Evolutionary conservation across 371 early-diverging fungal species (phyloP), one percentile per base, ranked within the genome.

Genomic region (Mucor piriformis): DNA sequence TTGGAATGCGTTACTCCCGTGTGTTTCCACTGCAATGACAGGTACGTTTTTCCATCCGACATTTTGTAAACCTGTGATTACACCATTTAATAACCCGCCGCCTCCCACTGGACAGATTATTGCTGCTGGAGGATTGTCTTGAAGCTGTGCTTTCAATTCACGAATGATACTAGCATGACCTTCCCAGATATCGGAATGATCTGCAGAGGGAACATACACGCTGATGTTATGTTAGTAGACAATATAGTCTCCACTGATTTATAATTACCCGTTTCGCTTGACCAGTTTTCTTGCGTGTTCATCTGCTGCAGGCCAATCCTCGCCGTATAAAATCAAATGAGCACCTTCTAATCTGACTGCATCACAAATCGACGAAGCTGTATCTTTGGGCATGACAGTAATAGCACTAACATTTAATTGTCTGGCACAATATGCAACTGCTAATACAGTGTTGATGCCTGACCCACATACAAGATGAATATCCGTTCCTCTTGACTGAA

Each of bases 21-120:
- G 84, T 0, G 90, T 90, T 54, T 90, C 90, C 6, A 87, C 87
- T 1, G 90, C 88, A 64, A 90, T 82, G 6, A 88, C 76, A 13
- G 88, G 88, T 0, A 87, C 88, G 50, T 77, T 62, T 43, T 77
- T 74, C 90, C 89, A 88, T 6, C 75, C 83, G 15, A 76, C 72
- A 32, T 72, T 81, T 42, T 84, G 83, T 20, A 87, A 63, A 0
- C 90, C 90, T 18, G 75, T 74, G 34, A 88, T 80, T 8, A 88
- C 66, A 3, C 90, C 90, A n/a, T 85, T 85, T 27, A 90, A 61
- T 56, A 88, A 60, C 0, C 88, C 90, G 10, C 90, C 90, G 27
- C 90, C 89, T 6, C 90, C 90, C 2, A 90, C 89, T 6, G 85
- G 75, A 34, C 84, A 82, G 23, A 90, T 68, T 25, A 90, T 81